Evolutionary conservation across 768 basidiomycete genomes (phyloP), one percentile per base, ranked within the genome.

Genomic region (Filobasidium floriforme): DNA sequence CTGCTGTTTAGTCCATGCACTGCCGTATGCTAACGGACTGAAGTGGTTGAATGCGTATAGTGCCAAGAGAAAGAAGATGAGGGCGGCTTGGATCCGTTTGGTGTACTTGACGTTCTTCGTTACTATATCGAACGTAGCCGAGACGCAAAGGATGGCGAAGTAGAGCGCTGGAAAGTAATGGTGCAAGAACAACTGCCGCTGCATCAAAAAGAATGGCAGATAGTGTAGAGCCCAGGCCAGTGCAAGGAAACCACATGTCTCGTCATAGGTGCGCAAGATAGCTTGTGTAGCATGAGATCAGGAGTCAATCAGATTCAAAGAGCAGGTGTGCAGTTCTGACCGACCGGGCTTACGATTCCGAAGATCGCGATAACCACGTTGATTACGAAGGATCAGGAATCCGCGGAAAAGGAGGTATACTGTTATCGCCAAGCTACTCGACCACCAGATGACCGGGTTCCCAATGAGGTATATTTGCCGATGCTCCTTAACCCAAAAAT

Each of bases 401-500:
- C 85, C 89, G 7, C 92, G 87, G 1, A 89, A 82, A 19, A 80
- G 79, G 14, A 85, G 76, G 72, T 96, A 98, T 0, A 82, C 74
- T 14, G 82, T 71, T 19, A 98, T 85, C 1, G 89, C 83, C 2
- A 87, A 74, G 0, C 89, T 87, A 72, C 89, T 88, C 46, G 86
- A 78, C 83, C 88, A 96, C 96, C 96, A 99, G 28, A 94, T 84
- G 69, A 93, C 81, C 0, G 93, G 91, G 75, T 98, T 99, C 1
- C 96, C 96, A 24, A 96, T 83, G 52, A 98, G 84, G 77, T 99
- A 99, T 67, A 99, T 89, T 73, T 99, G 96, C 52, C 85, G 85
- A 75, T 97, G 88, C 68, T 98, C 90, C 79, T 92, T 92, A 52
- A 96, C 91, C 96, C 96, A 98, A 80, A 97, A 98, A 80, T 93